Percentiles rank a stretch among this genome's conserved stretches.
Conservation (phyloP, 2,329 filamentous ascomycete species). For the Botrytis byssoidea region DNA sequence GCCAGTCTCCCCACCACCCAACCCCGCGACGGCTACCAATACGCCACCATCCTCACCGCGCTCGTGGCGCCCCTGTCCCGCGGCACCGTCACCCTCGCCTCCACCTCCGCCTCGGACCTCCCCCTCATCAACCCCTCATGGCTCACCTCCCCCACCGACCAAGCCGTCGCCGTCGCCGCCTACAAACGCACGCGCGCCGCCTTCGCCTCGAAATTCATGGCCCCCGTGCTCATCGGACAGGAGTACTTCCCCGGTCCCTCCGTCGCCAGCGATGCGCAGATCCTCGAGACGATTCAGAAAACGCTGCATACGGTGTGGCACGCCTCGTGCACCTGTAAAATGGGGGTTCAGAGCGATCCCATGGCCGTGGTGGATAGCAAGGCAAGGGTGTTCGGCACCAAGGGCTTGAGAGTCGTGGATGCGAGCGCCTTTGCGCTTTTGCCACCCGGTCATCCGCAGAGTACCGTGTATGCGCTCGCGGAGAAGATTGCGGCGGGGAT, state of each 20-base stretch:
- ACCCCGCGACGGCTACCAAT: not conserved
- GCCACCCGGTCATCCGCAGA: conserved; percentile 44
- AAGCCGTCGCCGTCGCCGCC: conserved; percentile 45
- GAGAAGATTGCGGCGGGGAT: conserved; percentile 44
- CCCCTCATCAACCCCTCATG: conserved; percentile 47
- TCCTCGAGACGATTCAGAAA: conserved; percentile 26
- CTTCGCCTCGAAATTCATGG: conserved; percentile 18
- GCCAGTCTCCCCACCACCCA: not conserved
- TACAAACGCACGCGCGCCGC: conserved; percentile 45
- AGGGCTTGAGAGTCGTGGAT: conserved; percentile 30
- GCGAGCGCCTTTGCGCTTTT: conserved; percentile 29
- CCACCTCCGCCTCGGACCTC: conserved; percentile 37
- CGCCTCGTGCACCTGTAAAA: conserved; percentile 55
- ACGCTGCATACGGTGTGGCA: conserved; percentile 45
- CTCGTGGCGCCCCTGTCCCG: conserved; percentile 41
- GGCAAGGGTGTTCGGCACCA: conserved; percentile 28
- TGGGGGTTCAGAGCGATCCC: conserved; percentile 48
- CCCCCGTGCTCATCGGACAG: conserved; percentile 22
- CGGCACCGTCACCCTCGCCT: conserved; percentile 45
- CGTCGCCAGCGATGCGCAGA: conserved; percentile 28
- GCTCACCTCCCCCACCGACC: conserved; percentile 45
- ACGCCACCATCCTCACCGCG: not conserved
- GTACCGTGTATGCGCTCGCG: conserved; percentile 44
- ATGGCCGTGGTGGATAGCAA: conserved; percentile 36
- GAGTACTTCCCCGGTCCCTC: conserved; percentile 25